Conservation (phyloP, 768 basidiomycete genomes). For the Rhizopogon salebrosus region DNA sequence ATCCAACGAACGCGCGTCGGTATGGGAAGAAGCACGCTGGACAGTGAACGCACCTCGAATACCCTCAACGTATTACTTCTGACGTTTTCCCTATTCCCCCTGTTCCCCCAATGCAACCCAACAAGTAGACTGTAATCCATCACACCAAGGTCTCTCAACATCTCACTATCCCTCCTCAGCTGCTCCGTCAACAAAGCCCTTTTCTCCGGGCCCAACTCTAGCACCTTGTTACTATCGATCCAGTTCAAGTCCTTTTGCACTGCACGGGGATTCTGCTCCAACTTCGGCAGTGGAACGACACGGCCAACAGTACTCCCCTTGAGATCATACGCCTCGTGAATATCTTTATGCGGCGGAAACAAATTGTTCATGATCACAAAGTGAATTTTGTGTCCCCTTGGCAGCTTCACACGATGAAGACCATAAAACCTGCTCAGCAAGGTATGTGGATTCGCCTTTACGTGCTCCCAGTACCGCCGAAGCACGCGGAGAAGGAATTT, state of each 20-base stretch:
- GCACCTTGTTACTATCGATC: constrained; percentile 70
- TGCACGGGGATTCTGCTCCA: constrained; percentile 71
- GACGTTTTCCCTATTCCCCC: constrained; percentile 90
- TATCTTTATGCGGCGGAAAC: constrained; percentile 94
- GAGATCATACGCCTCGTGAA: constrained; percentile 96
- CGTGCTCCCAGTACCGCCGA: constrained; percentile 77
- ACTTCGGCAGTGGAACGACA: constrained; percentile 80
- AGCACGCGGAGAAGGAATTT: constrained; percentile 87
- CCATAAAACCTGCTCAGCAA: constrained; percentile 94
- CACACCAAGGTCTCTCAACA: constrained; percentile 76
- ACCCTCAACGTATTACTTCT: constrained; percentile 88
- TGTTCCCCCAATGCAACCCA: constrained; percentile 86
- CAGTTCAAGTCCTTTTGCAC: constrained; percentile 97
- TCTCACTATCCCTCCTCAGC: constrained; percentile 79
- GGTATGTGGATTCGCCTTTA: constrained; percentile 89
- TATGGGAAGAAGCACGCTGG: background rate
- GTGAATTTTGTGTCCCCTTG: constrained; percentile 90
- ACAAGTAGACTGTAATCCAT: constrained; percentile 97
- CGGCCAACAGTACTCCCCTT: constrained; percentile 93
- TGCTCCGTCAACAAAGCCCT: constrained; percentile 88
- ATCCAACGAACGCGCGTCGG: constrained; percentile 1
- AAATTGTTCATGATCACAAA: constrained; percentile 99
- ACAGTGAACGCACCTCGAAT: constrained; percentile 64
- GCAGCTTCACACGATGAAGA: constrained; percentile 94
- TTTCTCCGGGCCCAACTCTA: constrained; percentile 97